Conservation (phyloP, 2,329 filamentous ascomycete species). For the Calonectria pteridis region DNA sequence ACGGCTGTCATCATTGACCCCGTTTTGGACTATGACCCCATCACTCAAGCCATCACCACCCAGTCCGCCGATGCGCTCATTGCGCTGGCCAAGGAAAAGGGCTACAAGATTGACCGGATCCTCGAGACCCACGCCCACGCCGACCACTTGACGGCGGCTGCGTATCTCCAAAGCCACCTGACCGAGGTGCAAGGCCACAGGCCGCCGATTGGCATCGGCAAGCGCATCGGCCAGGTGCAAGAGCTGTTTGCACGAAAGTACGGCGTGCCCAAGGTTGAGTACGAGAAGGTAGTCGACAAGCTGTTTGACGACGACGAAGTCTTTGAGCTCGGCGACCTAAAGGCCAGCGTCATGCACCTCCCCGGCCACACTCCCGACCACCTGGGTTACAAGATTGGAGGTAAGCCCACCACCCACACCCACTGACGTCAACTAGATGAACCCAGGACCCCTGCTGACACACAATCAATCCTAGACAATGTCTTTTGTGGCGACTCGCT, state of each 20-base stretch:
- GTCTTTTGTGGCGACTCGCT: conserved; percentile 67
- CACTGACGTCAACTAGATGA: neutral
- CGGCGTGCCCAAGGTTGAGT: conserved; percentile 57
- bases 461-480: conserved; percentile 47
- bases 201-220: conserved; percentile 67
- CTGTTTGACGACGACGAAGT: conserved; percentile 66
- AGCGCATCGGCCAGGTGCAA: conserved; percentile 66
- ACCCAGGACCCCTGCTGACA: neutral
- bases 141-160: conserved; percentile 70
- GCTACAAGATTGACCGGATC: conserved; percentile 64
- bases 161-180: conserved; percentile 66
- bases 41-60: conserved; percentile 59
- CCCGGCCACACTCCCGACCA: conserved; percentile 74
- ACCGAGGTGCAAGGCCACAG: conserved; percentile 47
- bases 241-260: conserved; percentile 62
- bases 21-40: conserved; percentile 68
- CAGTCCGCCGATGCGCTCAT: conserved; percentile 65
- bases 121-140: conserved; percentile 74
- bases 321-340: conserved; percentile 63
- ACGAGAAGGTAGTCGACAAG: conserved; percentile 62
- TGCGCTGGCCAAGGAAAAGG: conserved; percentile 53
- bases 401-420: conserved; percentile 34
- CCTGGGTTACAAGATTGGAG: conserved; percentile 68
- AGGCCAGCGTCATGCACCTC: conserved; percentile 63
- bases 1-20: conserved; percentile 71